phyloP scores from a whole-genome alignment of 2,329 filamentous ascomycete species.

The Phaeomoniella chlamydospora region DNA sequence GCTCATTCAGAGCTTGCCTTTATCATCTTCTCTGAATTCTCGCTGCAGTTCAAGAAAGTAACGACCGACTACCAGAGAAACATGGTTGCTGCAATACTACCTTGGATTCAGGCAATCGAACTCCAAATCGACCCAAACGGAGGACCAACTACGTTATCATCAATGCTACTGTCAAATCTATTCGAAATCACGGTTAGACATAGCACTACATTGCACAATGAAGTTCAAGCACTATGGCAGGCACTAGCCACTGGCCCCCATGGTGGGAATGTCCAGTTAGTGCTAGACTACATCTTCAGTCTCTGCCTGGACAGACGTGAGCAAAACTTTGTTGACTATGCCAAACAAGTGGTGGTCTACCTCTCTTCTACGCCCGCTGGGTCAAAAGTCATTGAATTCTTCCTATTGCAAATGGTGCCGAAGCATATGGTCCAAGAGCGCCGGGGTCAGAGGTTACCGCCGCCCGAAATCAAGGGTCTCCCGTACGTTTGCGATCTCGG shows the following conservation, averaged over 20 bases:
- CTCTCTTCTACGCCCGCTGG: constrained; percentile 74
- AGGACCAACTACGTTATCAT: constrained; percentile 78
- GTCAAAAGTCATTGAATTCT: constrained; percentile 84
- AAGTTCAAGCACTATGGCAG: constrained; percentile 95
- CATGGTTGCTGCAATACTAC: constrained; percentile 83
- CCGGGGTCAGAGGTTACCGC: constrained; percentile 51
- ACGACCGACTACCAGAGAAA: constrained; percentile 75
- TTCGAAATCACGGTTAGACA: constrained; percentile 94
- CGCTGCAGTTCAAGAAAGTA: constrained; percentile 79
- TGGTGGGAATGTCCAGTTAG: constrained; percentile 82
- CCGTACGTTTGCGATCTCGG: constrained; percentile 83
- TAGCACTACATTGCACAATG: constrained; percentile 77
- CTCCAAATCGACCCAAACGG: constrained; percentile 84
- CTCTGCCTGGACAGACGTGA: constrained; percentile 87
- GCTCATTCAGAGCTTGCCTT: constrained; percentile 84
- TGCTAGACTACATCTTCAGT: constrained; percentile 91
- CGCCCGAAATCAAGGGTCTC: constrained; percentile 39
- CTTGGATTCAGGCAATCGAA: constrained; percentile 92
- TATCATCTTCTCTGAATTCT: constrained; percentile 90
- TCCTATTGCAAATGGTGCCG: constrained; percentile 79
- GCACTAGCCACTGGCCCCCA: constrained; percentile 86
- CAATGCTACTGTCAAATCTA: constrained; percentile 86
- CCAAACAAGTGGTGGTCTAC: constrained; percentile 96
- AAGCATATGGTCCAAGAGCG: constrained; percentile 95
- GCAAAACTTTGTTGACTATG: constrained; percentile 95